Conservation (phyloP, 768 basidiomycete species). For the Postia placenta region DNA sequence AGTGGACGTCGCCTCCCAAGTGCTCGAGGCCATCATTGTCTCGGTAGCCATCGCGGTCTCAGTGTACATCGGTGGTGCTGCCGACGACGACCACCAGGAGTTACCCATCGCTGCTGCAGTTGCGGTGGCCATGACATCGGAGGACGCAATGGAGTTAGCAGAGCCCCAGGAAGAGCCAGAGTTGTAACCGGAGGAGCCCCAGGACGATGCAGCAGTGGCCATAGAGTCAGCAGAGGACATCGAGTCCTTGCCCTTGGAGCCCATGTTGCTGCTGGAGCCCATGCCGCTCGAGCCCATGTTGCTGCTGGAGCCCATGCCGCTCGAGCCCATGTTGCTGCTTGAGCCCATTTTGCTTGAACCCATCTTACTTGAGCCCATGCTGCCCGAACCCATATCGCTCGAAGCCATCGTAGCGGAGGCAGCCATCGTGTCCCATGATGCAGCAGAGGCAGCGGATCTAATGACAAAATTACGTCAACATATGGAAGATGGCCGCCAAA, state of each 20-base stretch:
- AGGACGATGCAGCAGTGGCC: background rate
- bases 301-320: background rate
- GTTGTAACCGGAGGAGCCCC: no score
- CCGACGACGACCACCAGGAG: background rate
- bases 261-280: background rate
- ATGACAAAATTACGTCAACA: no score
- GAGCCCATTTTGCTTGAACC: background rate
- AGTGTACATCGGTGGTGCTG: slow-evolving; percentile 2
- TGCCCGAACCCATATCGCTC: background rate
- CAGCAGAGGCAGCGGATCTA: background rate
- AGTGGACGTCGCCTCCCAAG: slow-evolving; percentile 6
- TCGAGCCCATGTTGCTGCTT: background rate
- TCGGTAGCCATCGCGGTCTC: background rate
- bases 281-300: background rate
- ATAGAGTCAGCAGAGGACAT: background rate
- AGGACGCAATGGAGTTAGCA: background rate
- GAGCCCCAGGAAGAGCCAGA: background rate
- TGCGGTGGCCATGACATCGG: background rate
- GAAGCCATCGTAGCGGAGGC: background rate
- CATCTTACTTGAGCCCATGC: background rate
- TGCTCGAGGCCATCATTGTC: slow-evolving; percentile 4
- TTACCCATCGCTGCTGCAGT: slow-evolving; percentile 4
- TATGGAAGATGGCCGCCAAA: background rate
- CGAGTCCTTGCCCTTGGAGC: background rate
- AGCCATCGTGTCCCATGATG: background rate